These are phyloP conservation scores for Solanum hybrid DNA, from an alignment of 305 asterid species.

Conservation along the genomic window DNA sequence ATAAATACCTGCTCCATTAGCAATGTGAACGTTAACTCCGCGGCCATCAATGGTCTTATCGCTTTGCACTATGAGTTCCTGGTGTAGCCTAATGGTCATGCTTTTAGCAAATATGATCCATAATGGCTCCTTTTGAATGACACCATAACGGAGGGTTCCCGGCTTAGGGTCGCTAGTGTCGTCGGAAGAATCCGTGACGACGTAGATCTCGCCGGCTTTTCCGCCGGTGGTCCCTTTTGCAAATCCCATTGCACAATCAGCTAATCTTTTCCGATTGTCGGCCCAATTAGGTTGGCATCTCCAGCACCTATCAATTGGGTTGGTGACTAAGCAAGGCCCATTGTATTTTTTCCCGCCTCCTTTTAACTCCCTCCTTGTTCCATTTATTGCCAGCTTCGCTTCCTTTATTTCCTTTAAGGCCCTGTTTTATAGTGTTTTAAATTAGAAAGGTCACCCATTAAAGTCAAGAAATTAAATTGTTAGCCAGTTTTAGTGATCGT, in stretches of 20 bases:
- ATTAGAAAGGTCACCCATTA: background rate
- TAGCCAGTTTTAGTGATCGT: background rate
- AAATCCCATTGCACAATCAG: conserved; percentile 63
- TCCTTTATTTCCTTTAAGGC: conserved; percentile 19
- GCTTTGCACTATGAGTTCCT: conserved; percentile 42
- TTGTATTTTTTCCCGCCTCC: background rate
- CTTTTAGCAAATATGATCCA: conserved; percentile 49
- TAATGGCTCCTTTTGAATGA: conserved; percentile 52
- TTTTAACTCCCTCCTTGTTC: conserved; percentile 33
- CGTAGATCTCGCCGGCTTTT: conserved; percentile 38
- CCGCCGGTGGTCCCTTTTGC: conserved; percentile 60
- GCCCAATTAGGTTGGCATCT: conserved; percentile 62
- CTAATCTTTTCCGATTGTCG: conserved; percentile 42
- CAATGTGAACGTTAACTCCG: conserved; percentile 42
- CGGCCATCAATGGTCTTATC: conserved; percentile 73
- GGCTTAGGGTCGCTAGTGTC: conserved; percentile 37
- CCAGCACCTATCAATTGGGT: conserved; percentile 73
- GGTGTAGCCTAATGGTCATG: conserved; percentile 46
- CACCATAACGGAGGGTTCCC: conserved; percentile 69
- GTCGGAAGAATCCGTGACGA: conserved; percentile 48
- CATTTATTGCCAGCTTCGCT: conserved; percentile 1
- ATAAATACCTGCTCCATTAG: conserved; percentile 36
- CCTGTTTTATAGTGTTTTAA: conserved; percentile 13
- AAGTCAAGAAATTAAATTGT: background rate
- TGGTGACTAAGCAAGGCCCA: conserved; percentile 50